Base-by-base conservation (phyloP, 345 rosid species). In the Stellera chamaejasme region DNA sequence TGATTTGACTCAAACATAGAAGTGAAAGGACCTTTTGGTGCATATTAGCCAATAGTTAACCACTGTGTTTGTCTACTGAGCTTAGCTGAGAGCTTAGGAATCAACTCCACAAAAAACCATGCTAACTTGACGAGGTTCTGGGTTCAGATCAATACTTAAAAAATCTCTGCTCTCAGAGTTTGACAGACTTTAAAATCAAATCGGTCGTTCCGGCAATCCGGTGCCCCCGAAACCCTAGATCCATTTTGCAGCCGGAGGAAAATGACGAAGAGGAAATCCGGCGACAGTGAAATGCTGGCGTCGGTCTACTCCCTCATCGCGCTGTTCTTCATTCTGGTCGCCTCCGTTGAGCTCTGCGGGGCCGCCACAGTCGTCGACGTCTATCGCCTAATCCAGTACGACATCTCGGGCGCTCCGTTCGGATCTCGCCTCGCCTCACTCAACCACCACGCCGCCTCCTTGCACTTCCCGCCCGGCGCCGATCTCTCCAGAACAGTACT, bases 361-460 rank as follows among this genome's bases (percentile, higher is more conserved):
- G 97, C 97, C 1, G 97, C 97, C 64, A 79, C 99, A 51, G 97
- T 85, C 54, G 91, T 93, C 47, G 97, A 93, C 67, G 99, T 89
- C 48, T 93, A 93, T 76, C 99, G 99, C 52, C 80, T 93, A 25
- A 89, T 93, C 48, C 99, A 93, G 58, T 93, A 93, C 45, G 99
- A 93, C 48, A 87, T 89, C 72, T 81, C 97, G 52, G 96, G 99
- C 36, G 84, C 67, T 5, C 96, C 85, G 4, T 87, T 89, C 28
- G 99, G 96, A 59, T 93, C 99, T 70, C 96, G 99, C 45, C 75
- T 93, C 70, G 88, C 99, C 15, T 55, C 76, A 2, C 88, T 93
- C 68, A 93, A 87, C 48, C 96, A 93, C 66, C 99, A 89, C 61
- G 99, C 96, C 43, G 78, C 80, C 61, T 93, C 99, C 9, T 67